phyloP scores from a whole-genome alignment of 2,329 filamentous ascomycete genomes.

The Venturia pyrina region DNA sequence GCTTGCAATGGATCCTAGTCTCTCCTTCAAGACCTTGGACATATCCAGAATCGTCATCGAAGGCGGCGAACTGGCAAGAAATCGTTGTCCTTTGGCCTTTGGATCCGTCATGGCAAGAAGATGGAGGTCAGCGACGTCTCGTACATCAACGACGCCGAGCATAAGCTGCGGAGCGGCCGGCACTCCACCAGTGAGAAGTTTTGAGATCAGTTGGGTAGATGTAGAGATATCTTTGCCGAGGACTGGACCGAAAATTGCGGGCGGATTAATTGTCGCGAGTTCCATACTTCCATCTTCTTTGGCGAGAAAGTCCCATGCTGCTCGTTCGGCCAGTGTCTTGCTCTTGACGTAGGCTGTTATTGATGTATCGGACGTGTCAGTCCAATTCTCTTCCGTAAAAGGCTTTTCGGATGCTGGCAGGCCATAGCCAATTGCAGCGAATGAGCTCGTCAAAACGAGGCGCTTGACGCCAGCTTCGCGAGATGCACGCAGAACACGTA shows the following conservation, averaged over 20 bases:
- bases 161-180: slow-evolving; percentile 20
- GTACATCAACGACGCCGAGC: slow-evolving; percentile 39
- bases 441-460: slow-evolving; percentile 53
- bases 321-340: slow-evolving; percentile 52
- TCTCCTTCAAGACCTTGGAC: slow-evolving; percentile 15
- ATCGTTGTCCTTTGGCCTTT: slow-evolving; percentile 51
- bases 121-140: slow-evolving; percentile 52
- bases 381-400: slow-evolving; percentile 48
- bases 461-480: slow-evolving; percentile 26
- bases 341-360: slow-evolving; percentile 27
- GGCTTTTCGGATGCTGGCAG: slow-evolving; percentile 27
- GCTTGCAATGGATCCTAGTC: slow-evolving; percentile 8
- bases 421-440: slow-evolving; percentile 41
- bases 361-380: slow-evolving; percentile 19
- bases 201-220: slow-evolving; percentile 57
- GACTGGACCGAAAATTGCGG: slow-evolving; percentile 40
- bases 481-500: slow-evolving; percentile 22
- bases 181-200: slow-evolving; percentile 52
- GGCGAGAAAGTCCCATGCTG: slow-evolving; percentile 43
- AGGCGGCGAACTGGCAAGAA: slow-evolving; percentile 42
- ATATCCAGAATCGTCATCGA: slow-evolving; percentile 18
- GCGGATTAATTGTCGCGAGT: slow-evolving; percentile 39
- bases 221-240: slow-evolving; percentile 58
- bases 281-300: slow-evolving; percentile 41
- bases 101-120: slow-evolving; percentile 48